phyloP scores from a whole-genome alignment of 169 alveolate genomes.

The Eimeria brunetti region DNA sequence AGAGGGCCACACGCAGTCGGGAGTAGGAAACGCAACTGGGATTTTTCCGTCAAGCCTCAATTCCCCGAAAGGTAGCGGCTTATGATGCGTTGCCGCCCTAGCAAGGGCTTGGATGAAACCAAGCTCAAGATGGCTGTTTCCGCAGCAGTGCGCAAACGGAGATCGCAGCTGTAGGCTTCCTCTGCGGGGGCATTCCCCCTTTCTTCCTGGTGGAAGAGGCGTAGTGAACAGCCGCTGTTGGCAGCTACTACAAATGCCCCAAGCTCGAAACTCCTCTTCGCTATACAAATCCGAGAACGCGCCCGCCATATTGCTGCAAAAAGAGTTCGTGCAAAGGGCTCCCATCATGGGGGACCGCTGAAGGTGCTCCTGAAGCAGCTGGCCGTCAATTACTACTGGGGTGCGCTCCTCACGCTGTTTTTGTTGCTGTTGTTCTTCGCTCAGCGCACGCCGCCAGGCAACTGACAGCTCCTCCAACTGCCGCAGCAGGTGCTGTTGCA shows the following conservation, averaged over 20 bases:
- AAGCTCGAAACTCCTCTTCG: conserved; percentile 80
- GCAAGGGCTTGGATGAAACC: conserved; percentile 30
- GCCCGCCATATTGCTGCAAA: conserved; percentile 67
- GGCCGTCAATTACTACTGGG: conserved; percentile 36
- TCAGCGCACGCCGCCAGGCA: conserved; percentile 25
- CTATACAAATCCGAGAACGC: conserved; percentile 46
- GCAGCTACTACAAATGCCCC: conserved; percentile 75
- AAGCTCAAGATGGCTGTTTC: background rate
- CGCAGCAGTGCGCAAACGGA: conserved; percentile 25
- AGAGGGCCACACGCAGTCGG: conserved; percentile 78
- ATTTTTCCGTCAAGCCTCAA: conserved; percentile 62
- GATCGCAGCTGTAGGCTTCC: background rate
- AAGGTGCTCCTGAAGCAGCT: conserved; percentile 1
- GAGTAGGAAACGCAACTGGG: conserved; percentile 79
- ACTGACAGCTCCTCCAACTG: conserved; percentile 67
- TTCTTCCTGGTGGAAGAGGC: conserved; percentile 7
- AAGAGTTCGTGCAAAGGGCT: conserved; percentile 65
- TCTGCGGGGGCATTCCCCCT: background rate
- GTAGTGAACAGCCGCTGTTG: conserved; percentile 73
- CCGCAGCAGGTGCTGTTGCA: conserved; percentile 45
- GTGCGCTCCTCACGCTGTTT: background rate
- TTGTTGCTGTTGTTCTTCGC: conserved; percentile 18
- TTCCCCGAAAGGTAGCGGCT: conserved; percentile 52
- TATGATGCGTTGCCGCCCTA: conserved; percentile 18
- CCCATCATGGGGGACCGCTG: conserved; percentile 10